These are phyloP conservation scores for Coffea humblotiana DNA, from an alignment of 305 asterid genomes.

Conservation along the genomic window DNA sequence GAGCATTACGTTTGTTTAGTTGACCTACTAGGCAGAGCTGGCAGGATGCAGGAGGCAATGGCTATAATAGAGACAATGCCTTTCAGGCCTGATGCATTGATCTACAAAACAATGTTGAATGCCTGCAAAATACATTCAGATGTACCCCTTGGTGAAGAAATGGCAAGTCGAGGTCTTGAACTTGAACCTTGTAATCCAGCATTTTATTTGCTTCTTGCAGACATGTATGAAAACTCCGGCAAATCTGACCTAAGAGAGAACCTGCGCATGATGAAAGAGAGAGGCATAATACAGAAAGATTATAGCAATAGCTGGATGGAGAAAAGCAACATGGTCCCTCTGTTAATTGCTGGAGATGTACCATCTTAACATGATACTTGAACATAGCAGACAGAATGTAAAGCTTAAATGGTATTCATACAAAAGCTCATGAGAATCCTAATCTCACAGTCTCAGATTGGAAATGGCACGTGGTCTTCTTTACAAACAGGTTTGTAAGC, in stretches of 20 bases:
- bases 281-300: not conserved
- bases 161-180: constrained; percentile 20
- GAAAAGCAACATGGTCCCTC: not conserved
- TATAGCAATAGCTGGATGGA: constrained; percentile 11
- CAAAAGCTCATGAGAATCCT: not conserved
- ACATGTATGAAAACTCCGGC: constrained; percentile 12
- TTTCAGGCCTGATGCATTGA: constrained; percentile 11
- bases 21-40: constrained; percentile 20
- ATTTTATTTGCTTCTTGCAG: constrained; percentile 14
- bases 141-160: constrained; percentile 19
- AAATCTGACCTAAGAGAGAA: constrained; percentile 12
- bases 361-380: not conserved
- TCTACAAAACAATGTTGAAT: constrained; percentile 14
- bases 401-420: not conserved
- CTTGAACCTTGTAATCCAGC: constrained; percentile 12
- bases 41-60: constrained; percentile 15
- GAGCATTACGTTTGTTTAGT: constrained; percentile 14
- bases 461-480: not conserved
- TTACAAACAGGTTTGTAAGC: not conserved
- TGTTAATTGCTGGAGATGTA: not conserved
- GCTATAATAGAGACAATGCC: constrained; percentile 16
- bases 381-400: too few relatives aligned
- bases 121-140: constrained; percentile 16
- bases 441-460: not conserved
- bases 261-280: constrained; percentile 7